A percentile compares a stretch with the other conserved stretches of the same genome.
These are phyloP conservation scores for Suhomyces wounanorum DNA, from an alignment of 1,139 yeast genomes.

Conservation along the genomic window DNA sequence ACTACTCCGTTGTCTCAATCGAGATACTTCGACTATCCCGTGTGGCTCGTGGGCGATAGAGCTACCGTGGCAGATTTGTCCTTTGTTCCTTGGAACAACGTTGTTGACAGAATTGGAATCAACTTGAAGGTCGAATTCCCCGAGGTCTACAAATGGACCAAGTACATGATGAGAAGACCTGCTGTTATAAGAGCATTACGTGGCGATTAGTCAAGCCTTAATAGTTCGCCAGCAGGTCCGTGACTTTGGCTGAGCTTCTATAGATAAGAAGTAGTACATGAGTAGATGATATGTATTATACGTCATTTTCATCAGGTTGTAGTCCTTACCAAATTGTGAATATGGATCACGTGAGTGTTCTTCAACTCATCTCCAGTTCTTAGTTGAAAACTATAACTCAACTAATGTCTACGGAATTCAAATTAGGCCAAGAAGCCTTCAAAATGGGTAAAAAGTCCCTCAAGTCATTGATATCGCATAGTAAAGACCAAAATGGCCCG, in stretches of 20 bases:
- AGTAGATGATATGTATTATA: slow-evolving; percentile 1
- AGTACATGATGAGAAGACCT: slow-evolving; percentile 86
- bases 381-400: background rate
- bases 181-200: slow-evolving; percentile 78
- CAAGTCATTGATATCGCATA: slow-evolving; percentile 37
- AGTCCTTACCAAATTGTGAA: background rate
- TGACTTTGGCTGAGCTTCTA: background rate
- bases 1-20: slow-evolving; percentile 85
- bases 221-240: background rate
- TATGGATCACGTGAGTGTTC: background rate
- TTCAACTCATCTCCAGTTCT: background rate
- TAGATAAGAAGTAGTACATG: slow-evolving; percentile 1
- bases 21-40: slow-evolving; percentile 87
- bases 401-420: slow-evolving; percentile 18
- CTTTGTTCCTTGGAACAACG: slow-evolving; percentile 97
- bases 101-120: slow-evolving; percentile 89
- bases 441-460: slow-evolving; percentile 34
- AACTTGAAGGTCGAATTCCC: slow-evolving; percentile 87
- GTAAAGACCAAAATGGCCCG: slow-evolving; percentile 21
- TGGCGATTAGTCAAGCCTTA: slow-evolving; percentile 43
- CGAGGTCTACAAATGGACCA: slow-evolving; percentile 95
- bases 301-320: background rate
- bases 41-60: slow-evolving; percentile 91
- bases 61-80: slow-evolving; percentile 90
- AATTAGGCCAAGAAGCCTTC: slow-evolving; percentile 32